Evolutionary conservation across 345 rosid genomes (phyloP), one percentile per base, ranked within the genome.

Genomic region (Melastoma malabathricum): DNA sequence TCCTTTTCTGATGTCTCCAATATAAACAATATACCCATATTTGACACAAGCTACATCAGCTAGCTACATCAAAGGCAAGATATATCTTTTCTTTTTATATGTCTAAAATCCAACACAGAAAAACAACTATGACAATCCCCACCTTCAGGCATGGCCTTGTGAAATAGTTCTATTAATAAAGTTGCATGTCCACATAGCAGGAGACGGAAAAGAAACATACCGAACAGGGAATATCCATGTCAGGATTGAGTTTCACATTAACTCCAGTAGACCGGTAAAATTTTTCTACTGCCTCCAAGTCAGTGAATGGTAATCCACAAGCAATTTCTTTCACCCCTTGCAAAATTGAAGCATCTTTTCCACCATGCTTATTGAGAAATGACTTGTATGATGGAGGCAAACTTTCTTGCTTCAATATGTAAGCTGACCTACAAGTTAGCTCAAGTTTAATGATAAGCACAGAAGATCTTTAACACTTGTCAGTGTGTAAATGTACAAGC

Each of bases 381-480:
- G 98, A 90, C 69, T 74, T 84, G 61, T 90, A 90, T 31, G 98
- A 84, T 43, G 83, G 80, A 61, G 96, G 85, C 75, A 90, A 75
- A 55, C 94, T 86, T 5, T 86, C 87, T 69, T 71, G 96, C 74
- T 75, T 90, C 61, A 90, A 71, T 70, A 90, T 74, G 71, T 80
- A 90, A 62, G 98, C 86, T 64, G 83, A 86, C 87, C 98, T 90
- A 34, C 6, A 34, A 5, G 41, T 34, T 34, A 34, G 41, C 41
- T 12, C 41, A 1, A 34, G 41, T 10, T 34, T 34, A 34, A 12
- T 12, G 41, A 12, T 12, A 34, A 6, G 41, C 12, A 34, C 38
- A 34, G 41, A 34, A 34, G 38, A 29, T 29, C 38, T 34, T 34
- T 34, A 12, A 7, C 12, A 34, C 10, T 34, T 34, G 41, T 6